A percentile compares a stretch with the other conserved stretches of the same genome.
Evolutionary conservation across 495 filamentous ascomycete species (phyloP).

Genomic region (Copromyces sp.): DNA sequence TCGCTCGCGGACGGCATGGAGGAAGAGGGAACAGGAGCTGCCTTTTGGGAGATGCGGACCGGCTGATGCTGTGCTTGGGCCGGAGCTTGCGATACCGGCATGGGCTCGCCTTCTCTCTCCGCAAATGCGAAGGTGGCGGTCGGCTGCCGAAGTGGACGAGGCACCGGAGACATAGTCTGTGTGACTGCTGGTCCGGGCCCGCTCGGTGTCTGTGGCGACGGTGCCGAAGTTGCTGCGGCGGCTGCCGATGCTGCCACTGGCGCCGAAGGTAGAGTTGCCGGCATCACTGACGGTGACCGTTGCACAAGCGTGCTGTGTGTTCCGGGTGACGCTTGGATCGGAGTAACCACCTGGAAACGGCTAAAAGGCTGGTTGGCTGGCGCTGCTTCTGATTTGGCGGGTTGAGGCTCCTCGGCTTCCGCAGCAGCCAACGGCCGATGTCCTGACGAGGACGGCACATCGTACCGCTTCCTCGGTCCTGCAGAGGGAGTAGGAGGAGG

Average conservation of each 20-base stretch:
- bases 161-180: constrained; percentile 30
- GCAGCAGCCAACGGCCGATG: constrained; percentile 46
- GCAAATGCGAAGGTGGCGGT: constrained; percentile 19
- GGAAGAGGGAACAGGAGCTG: constrained; percentile 6
- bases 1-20: constrained; percentile 16
- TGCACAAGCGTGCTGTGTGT: constrained; percentile 16
- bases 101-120: constrained; percentile 20
- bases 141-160: constrained; percentile 29
- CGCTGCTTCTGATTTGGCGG: constrained; percentile 34
- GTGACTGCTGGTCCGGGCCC: constrained; percentile 10
- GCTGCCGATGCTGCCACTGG: constrained; percentile 2
- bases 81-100: constrained; percentile 1
- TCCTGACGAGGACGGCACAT: constrained; percentile 44
- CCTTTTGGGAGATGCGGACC: constrained; percentile 20
- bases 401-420: constrained; percentile 42
- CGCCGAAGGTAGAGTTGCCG: constrained; percentile 6
- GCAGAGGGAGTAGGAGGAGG: constrained; percentile 55
- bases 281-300: constrained; percentile 7
- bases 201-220: neutral
- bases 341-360: constrained; percentile 36
- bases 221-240: constrained; percentile 3
- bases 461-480: constrained; percentile 34
- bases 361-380: constrained; percentile 20
- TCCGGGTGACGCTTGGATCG: constrained; percentile 23
- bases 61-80: constrained; percentile 2